Base-by-base conservation (phyloP, 352 stramenopile species). In the Lagenidium sp. region DNA sequence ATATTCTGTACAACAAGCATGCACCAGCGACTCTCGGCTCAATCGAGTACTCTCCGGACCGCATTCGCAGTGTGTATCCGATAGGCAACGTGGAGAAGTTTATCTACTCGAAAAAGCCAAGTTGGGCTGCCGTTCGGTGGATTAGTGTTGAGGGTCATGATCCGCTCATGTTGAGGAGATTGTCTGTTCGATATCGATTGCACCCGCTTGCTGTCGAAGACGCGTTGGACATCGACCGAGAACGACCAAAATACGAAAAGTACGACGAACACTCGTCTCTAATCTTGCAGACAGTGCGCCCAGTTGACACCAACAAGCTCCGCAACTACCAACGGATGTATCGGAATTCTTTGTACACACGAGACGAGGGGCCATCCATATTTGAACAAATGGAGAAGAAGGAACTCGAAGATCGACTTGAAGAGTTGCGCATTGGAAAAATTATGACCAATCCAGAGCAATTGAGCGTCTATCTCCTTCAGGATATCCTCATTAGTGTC, bases 131-230 rank as follows among this genome's bases (percentile, higher is more conserved):
- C 18, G 79, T 93, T 19, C 76, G 83, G 2, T 95, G 81, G 83
- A 85, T 95, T 41, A 84, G 86, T 41, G 67, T 86, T 18, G 72
- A 88, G 47, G 65, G 69, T 41, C 64, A 55, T 13, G 74, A 88
- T 38, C 55, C 72, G 6, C 26, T 94, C 4, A 50, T 80, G 41
- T 65, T 95, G 45, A 62, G 79, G 0, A 58, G 79, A 2, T 43
- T 95, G 24, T 82, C 82, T 0, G 83, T 95, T 23, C 80, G 82
- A 18, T 89, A 95, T 40, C 73, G 78, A 18, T 41, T 95, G 28
- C 82, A 95, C 26, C 82, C 82, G 1, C 66, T 95, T 5, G 80
- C 82, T 1, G 73, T 95, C 11, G 80, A 95, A 53, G 81, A 95
- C 44, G 79, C 65, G 1, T 53, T 95, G 24, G 82, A 90, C 43